Conservation (phyloP, 2,329 filamentous ascomycete genomes). For the Stagonosporopsis rhizophila region DNA sequence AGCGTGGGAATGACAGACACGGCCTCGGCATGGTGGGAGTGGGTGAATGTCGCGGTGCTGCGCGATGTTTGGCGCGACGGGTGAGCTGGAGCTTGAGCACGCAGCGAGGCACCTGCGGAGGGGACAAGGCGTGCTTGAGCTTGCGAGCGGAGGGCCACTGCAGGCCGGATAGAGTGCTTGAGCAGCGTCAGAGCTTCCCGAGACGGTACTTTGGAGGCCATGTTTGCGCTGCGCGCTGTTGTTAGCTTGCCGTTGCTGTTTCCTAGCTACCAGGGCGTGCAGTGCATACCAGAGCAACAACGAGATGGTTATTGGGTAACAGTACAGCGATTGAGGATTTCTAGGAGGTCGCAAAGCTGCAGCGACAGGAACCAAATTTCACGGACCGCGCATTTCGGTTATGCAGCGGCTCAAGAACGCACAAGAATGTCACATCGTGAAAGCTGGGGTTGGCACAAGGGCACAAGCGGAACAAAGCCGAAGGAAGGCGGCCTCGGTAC, state of each 20-base stretch:
- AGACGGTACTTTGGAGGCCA: conserved; percentile 46
- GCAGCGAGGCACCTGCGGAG: conserved; percentile 20
- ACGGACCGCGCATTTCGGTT: conserved; percentile 17
- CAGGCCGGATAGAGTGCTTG: conserved; percentile 40
- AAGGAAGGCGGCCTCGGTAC: conserved; percentile 19
- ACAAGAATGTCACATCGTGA: conserved; percentile 14
- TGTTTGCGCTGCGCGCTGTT: conserved; percentile 27
- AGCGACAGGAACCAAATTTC: conserved; percentile 9
- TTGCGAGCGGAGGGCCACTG: conserved; percentile 27
- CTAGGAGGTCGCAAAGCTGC: not conserved
- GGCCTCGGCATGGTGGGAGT: conserved; percentile 80
- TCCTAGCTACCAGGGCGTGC: not conserved
- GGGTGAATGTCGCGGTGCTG: conserved; percentile 76
- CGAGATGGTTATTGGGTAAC: not conserved
- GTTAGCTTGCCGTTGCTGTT: conserved; percentile 1
- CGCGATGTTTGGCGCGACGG: conserved; percentile 23
- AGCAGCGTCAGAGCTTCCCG: conserved; percentile 45
- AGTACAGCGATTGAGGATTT: not conserved
- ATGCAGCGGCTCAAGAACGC: conserved; percentile 20
- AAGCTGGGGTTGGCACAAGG: conserved; percentile 16
- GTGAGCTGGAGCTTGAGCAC: conserved; percentile 24
- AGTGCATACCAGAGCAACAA: conserved; percentile 7
- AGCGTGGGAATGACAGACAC: conserved; percentile 79
- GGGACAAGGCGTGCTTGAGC: conserved; percentile 33
- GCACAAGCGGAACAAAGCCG: conserved; percentile 11